Evolutionary conservation across 495 filamentous ascomycete species (phyloP).

Genomic region (Penicillium riverlandense): DNA sequence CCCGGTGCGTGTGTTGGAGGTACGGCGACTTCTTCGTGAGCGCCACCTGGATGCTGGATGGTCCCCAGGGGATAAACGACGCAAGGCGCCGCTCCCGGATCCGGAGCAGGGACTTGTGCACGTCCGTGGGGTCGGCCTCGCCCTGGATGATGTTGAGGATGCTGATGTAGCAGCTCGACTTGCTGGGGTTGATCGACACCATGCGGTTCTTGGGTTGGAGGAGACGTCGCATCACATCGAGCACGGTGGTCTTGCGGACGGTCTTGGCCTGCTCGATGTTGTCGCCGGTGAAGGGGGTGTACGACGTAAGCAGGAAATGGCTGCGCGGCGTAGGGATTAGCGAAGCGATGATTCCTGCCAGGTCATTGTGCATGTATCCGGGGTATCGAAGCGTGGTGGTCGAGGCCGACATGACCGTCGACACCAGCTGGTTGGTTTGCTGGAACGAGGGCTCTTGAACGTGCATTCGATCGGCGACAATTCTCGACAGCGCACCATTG

Average conservation of each 20-base stretch:
- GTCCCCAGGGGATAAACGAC: conserved; percentile 99
- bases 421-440: conserved; percentile 95
- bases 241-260: conserved; percentile 92
- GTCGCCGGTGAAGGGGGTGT: conserved; percentile 94
- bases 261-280: conserved; percentile 95
- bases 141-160: conserved; percentile 98
- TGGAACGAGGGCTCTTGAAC: conserved; percentile 91
- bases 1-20: conserved; percentile 76
- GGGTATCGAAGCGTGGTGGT: conserved; percentile 95
- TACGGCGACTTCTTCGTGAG: conserved; percentile 95
- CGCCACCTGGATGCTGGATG: conserved; percentile 94
- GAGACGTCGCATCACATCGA: conserved; percentile 94
- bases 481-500: conserved; percentile 88
- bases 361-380: conserved; percentile 99
- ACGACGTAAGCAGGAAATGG: conserved; percentile 97
- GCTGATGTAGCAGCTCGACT: conserved; percentile 97
- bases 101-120: conserved; percentile 93
- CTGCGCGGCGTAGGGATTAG: conserved; percentile 93
- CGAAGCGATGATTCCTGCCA: conserved; percentile 92
- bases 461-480: conserved; percentile 90
- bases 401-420: conserved; percentile 97
- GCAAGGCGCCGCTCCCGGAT: conserved; percentile 92
- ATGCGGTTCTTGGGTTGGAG: conserved; percentile 98
- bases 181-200: conserved; percentile 92
- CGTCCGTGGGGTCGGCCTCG: conserved; percentile 93